Evolutionary conservation across 2,329 filamentous ascomycete genomes (phyloP).

Genomic region (Verticillium longisporum): DNA sequence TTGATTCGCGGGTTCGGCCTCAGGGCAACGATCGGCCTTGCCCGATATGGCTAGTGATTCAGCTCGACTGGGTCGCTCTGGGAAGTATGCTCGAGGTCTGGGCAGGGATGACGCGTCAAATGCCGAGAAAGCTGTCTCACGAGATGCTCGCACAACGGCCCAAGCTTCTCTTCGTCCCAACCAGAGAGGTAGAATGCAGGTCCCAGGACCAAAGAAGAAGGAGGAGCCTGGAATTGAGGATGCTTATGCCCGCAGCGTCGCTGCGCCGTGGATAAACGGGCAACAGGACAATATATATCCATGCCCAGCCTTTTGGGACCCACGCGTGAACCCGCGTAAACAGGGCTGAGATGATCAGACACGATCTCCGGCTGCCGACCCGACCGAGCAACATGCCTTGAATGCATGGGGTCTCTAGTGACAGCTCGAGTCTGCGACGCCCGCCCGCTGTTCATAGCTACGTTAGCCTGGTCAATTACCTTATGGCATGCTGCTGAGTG

Average conservation of each 20-base stretch:
- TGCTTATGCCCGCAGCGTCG: neutral
- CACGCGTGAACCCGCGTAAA: neutral
- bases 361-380: neutral
- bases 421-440: too few relatives aligned
- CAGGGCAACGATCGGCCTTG: neutral
- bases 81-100: neutral
- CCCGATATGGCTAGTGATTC: neutral
- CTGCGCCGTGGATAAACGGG: neutral
- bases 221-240: neutral
- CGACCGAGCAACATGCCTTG: neutral
- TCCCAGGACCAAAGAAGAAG: neutral
- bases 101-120: slow-evolving; percentile 1
- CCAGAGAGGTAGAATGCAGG: neutral
- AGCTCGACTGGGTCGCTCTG: neutral
- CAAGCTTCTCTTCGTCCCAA: neutral
- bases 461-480: too few relatives aligned
- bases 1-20: neutral
- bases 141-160: neutral
- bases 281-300: neutral
- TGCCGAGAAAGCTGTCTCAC: slow-evolving; percentile 1
- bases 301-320: neutral
- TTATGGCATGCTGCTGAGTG: too few relatives aligned
- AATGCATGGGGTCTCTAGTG: neutral
- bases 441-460: too few relatives aligned
- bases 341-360: neutral